Evolutionary conservation across 306 rosid genomes (phyloP), one percentile per base, ranked within the genome.

Genomic region (Inga laurina): DNA sequence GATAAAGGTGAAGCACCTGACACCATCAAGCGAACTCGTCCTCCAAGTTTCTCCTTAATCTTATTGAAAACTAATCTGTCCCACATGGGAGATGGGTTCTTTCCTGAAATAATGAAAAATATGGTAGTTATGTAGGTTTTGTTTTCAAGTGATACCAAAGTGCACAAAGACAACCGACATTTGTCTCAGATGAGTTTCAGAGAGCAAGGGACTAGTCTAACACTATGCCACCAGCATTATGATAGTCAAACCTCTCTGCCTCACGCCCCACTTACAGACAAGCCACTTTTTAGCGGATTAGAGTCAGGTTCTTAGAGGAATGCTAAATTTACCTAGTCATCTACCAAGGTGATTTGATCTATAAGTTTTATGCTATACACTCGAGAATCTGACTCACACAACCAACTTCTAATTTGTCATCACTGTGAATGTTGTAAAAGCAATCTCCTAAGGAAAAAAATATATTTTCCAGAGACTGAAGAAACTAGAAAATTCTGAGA

Each of bases 1-100:
- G 99, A 97, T 90, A 97, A 88, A 27, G 99, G 99, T 64, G 99
- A 97, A 83, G 99, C 99, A 80, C 99, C 99, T 49, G 99, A 94
- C 73, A 61, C 85, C 90, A 97, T 87, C 27, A 94, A 67, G 72
- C 99, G 99, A 85, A 97, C 97, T 61, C 98, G 90, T 71, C 99
- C 99, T 86, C 99, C 99, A 69, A 97, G 91, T 90, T 80, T 97
- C 68, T 85, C 99, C 88, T 90, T 97, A 87, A 97, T 97, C 88
- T 97, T 97, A 67, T 92, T 94, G 90, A 97, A 97, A 81, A 97
- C 98, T 87, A 97, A 90, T 87, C 88, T 91, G 87, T 97, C 99
- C 99, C 99, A 97, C 49, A 97, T 89, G 24, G 99, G 93, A 69
- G 98, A 92, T 18, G 99, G 93, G 80, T 70, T 92, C 91, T 91